Evolutionary conservation across 2,329 filamentous ascomycete genomes (phyloP).

Genomic region (Phoma sp.): DNA sequence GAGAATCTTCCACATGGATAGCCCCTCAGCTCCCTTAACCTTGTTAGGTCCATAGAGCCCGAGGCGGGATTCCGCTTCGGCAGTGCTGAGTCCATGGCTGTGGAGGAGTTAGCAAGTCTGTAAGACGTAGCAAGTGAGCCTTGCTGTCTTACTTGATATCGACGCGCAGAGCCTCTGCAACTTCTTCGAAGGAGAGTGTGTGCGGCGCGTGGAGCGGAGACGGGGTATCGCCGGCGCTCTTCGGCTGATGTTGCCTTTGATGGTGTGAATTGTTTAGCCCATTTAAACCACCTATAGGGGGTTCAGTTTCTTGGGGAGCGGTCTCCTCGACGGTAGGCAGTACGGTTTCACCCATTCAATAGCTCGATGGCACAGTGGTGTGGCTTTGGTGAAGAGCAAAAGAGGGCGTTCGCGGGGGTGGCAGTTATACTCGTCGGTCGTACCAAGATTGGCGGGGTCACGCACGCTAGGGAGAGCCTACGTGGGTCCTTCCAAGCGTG

Average conservation of each 20-base stretch:
- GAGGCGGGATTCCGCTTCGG: conserved; percentile 71
- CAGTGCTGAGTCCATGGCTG: conserved; percentile 67
- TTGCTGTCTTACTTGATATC: conserved; percentile 41
- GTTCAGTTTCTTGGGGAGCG: conserved; percentile 49
- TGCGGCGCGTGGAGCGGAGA: conserved; percentile 43
- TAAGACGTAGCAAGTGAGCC: not conserved
- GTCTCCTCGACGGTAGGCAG: conserved; percentile 51
- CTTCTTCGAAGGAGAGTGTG: conserved; percentile 45
- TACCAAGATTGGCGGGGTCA: conserved; percentile 40
- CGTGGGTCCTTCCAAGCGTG: conserved; percentile 39
- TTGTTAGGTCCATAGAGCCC: conserved; percentile 72
- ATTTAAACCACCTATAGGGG: conserved; percentile 52
- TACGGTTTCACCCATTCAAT: conserved; percentile 54
- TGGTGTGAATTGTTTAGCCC: conserved; percentile 36
- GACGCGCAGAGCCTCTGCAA: conserved; percentile 47
- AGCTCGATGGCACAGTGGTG: conserved; percentile 46
- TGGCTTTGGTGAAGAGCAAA: conserved; percentile 35
- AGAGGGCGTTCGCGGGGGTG: conserved; percentile 30
- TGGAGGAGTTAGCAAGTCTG: conserved; percentile 26
- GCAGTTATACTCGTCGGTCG: conserved; percentile 43
- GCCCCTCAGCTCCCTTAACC: conserved; percentile 73
- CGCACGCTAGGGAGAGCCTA: conserved; percentile 36
- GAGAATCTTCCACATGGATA: conserved; percentile 78
- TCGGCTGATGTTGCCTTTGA: conserved; percentile 33
- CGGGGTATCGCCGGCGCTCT: conserved; percentile 27